Percentiles rank a stretch among this genome's conserved stretches.
These are phyloP conservation scores for Jacaranda copaia DNA, from an alignment of 257 asterid species.

Conservation along the genomic window DNA sequence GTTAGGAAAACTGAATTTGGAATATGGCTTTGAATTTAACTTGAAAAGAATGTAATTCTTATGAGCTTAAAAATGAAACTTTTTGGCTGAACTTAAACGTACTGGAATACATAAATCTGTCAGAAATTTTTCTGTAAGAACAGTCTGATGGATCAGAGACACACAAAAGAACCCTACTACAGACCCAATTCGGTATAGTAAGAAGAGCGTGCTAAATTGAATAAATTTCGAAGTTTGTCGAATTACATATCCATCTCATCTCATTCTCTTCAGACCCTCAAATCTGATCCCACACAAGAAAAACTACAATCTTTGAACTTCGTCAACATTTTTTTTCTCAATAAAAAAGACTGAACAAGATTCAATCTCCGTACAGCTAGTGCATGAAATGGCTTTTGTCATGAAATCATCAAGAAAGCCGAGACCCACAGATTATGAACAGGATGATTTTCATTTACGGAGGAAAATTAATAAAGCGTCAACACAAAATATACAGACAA, in stretches of 20 bases:
- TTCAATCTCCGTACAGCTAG: slow-evolving; percentile 11
- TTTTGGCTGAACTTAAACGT: neutral
- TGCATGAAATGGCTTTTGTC: slow-evolving; percentile 3
- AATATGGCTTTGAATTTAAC: slow-evolving; percentile 6
- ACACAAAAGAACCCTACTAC: slow-evolving; percentile 30
- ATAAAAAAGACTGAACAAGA: neutral
- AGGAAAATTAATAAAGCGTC: neutral
- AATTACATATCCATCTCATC: slow-evolving; percentile 21
- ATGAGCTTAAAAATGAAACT: neutral
- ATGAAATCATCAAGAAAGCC: neutral
- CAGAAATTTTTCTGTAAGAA: neutral
- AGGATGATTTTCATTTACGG: neutral
- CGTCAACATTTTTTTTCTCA: neutral
- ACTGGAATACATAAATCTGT: neutral
- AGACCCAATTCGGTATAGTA: slow-evolving; percentile 2
- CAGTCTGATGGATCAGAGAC: slow-evolving; percentile 11
- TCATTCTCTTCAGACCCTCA: slow-evolving; percentile 25
- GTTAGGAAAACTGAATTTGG: slow-evolving; percentile 1
- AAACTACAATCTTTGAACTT: slow-evolving; percentile 2
- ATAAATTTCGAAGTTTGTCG: neutral
- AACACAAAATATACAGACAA: neutral
- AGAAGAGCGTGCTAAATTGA: neutral
- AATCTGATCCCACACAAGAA: slow-evolving; percentile 32
- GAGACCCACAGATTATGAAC: slow-evolving; percentile 9
- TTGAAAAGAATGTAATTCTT: neutral